Base-by-base conservation (phyloP, 2,329 filamentous ascomycete species). In the Clarireedia paspali region DNA sequence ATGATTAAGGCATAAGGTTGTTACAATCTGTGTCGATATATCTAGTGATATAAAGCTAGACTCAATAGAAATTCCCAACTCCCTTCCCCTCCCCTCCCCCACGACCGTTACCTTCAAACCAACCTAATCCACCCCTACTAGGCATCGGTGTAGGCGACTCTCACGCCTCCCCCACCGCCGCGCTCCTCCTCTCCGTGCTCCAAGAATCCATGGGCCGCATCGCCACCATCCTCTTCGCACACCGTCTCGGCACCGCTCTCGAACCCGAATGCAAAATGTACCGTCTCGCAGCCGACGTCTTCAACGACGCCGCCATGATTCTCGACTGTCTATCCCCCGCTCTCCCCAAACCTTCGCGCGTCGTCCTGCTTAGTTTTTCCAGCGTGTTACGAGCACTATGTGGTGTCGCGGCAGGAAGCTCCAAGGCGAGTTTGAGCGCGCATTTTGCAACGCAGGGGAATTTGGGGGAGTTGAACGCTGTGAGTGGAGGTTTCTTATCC, bases 381-480 rank as follows among this genome's bases (percentile, higher is more conserved):
- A 85, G 83, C 58, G 75, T 85, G 7, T 71, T 88, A 54, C 72
- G 84, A 42, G 79, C 83, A 0, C 73, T 96, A 0, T 97, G 94
- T 67, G 94, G 92, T 26, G 91, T 97, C 5, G 89, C 92, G 0
- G 92, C 90, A 0, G 90, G 88, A 12, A 91, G 89, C 54, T 88
- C 89, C 60, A 97, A 97, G 71, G 92, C 92, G 2, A 91, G 88
- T 59, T 73, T 99, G 63, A 94, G 89, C 68, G 88, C 89, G 10
- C 94, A 99, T 72, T 97, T 99, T 75, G 91, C 92, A 7, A 83
- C 78, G 62, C 84, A 84, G 68, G 89, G 90, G 39, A 97, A 96
- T 70, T 73, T 97, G 46, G 92, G 89, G 1, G 92, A 97, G 70
- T 77, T 99, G 56, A 97, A 96, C 72, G 91, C 92, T 56, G 80